Conservation (phyloP, 1,284 basidiomycete genomes). For the Lentinus polychrous region DNA sequence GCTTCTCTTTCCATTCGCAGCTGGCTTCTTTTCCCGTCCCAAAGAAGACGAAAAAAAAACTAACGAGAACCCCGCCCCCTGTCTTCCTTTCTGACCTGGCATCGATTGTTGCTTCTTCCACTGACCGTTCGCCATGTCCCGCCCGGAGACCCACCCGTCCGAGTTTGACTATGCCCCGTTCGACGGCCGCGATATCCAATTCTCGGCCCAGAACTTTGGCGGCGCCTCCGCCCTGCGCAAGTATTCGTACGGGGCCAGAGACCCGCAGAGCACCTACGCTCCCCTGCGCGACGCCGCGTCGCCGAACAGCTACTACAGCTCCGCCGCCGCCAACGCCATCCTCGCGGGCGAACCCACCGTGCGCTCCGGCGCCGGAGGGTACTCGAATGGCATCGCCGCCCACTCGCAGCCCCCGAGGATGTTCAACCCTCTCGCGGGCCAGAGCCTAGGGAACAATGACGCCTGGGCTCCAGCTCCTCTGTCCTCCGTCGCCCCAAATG, state of each 20-base stretch:
- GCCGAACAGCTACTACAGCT: background rate
- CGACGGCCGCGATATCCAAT: constrained; percentile 16
- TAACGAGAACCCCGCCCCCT: constrained; percentile 14
- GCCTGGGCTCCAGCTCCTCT: constrained; percentile 4
- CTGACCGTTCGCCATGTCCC: constrained; percentile 32
- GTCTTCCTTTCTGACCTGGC: constrained; percentile 14
- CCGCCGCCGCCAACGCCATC: background rate
- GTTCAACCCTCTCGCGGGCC: constrained; percentile 2
- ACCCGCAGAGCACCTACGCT: background rate
- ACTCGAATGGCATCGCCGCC: constrained; percentile 3
- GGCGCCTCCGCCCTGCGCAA: constrained; percentile 6
- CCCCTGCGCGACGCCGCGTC: background rate
- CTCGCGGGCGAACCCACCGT: constrained; percentile 1
- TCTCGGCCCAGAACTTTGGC: constrained; percentile 4
- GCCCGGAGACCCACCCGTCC: constrained; percentile 28
- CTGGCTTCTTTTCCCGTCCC: constrained; percentile 11
- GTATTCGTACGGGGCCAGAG: background rate
- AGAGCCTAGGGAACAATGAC: background rate
- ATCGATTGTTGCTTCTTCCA: constrained; percentile 16
- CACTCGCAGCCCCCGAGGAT: constrained; percentile 7
- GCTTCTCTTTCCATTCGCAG: constrained; percentile 19
- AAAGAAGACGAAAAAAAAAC: constrained; percentile 15
- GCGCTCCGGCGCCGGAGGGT: constrained; percentile 3
- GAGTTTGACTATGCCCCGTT: constrained; percentile 36
- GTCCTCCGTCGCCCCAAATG: constrained; percentile 14